These are phyloP conservation scores for Exophiala spinifera DNA, from an alignment of 2,329 filamentous ascomycete species.

Conservation along the genomic window DNA sequence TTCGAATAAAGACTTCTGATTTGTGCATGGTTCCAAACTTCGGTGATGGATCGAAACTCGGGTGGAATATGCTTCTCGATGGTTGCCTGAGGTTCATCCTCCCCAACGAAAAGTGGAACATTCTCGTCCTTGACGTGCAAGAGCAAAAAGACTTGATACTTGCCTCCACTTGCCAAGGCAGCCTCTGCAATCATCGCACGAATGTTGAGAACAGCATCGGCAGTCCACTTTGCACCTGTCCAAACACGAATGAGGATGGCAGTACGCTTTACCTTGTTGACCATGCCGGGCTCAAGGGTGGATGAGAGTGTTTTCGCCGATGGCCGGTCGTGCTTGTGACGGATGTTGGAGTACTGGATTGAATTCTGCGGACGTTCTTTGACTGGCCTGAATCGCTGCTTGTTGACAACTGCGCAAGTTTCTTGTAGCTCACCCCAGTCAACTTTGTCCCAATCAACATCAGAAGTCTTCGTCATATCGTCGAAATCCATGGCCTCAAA, in stretches of 20 bases:
- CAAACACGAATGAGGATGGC: conserved; percentile 80
- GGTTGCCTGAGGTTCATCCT: conserved; percentile 60
- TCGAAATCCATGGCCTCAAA: conserved; percentile 27
- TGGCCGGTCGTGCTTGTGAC: conserved; percentile 27
- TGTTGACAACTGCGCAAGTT: conserved; percentile 64
- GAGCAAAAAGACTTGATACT: conserved; percentile 78
- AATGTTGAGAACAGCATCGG: conserved; percentile 77
- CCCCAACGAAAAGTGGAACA: conserved; percentile 68
- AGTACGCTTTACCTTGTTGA: conserved; percentile 51
- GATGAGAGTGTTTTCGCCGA: conserved; percentile 17
- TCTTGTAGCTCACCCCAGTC: conserved; percentile 71
- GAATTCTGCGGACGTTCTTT: conserved; percentile 28
- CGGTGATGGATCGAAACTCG: conserved; percentile 68
- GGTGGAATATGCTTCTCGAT: conserved; percentile 59
- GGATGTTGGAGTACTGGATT: conserved; percentile 31
- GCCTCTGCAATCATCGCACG: conserved; percentile 82
- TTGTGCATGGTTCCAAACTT: conserved; percentile 62
- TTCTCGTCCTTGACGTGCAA: conserved; percentile 77
- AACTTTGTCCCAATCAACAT: conserved; percentile 59
- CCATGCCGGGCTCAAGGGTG: conserved; percentile 25
- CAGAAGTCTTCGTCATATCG: conserved; percentile 32
- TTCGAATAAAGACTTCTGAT: conserved; percentile 30
- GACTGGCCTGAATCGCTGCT: conserved; percentile 52
- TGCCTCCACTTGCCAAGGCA: conserved; percentile 73
- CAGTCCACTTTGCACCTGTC: conserved; percentile 73